phyloP scores from a whole-genome alignment of 345 rosid species.

The Geranium brycei region DNA sequence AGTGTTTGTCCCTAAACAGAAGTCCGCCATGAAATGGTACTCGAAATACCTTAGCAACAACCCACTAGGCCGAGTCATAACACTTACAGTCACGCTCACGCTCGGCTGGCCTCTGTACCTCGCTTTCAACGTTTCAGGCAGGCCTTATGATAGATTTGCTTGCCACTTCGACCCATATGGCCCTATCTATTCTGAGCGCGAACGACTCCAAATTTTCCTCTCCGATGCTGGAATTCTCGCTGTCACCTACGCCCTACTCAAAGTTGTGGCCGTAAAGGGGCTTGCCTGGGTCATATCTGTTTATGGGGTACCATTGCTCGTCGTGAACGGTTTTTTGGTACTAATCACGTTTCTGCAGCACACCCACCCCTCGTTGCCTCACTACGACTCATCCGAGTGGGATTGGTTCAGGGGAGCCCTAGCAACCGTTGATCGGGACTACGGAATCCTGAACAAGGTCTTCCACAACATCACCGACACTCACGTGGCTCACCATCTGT shows the following conservation, averaged over 20 bases:
- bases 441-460: slow-evolving; percentile 70
- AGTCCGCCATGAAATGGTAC: slow-evolving; percentile 34
- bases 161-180: slow-evolving; percentile 66
- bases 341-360: slow-evolving; percentile 76
- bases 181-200: slow-evolving; percentile 65
- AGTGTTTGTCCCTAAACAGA: slow-evolving; percentile 72
- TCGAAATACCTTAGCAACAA: slow-evolving; percentile 52
- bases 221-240: slow-evolving; percentile 64
- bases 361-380: slow-evolving; percentile 76
- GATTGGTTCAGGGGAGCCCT: slow-evolving; percentile 87
- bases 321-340: slow-evolving; percentile 59
- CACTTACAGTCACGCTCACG: slow-evolving; percentile 35
- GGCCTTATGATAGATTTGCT: slow-evolving; percentile 58
- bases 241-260: slow-evolving; percentile 40
- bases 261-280: slow-evolving; percentile 37
- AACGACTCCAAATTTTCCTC: slow-evolving; percentile 56
- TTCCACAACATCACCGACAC: slow-evolving; percentile 84
- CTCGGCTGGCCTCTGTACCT: slow-evolving; percentile 86
- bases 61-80: slow-evolving; percentile 48
- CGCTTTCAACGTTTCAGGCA: slow-evolving; percentile 67
- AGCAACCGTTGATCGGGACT: slow-evolving; percentile 76
- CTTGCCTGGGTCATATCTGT: slow-evolving; percentile 45
- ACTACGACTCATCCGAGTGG: slow-evolving; percentile 72
- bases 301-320: slow-evolving; percentile 59
- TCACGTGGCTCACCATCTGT: slow-evolving; percentile 76